Evolutionary conservation across 148 eudicot genomes (phyloP), one percentile per base, ranked within the genome.

Genomic region (Dysphania ambrosioides): DNA sequence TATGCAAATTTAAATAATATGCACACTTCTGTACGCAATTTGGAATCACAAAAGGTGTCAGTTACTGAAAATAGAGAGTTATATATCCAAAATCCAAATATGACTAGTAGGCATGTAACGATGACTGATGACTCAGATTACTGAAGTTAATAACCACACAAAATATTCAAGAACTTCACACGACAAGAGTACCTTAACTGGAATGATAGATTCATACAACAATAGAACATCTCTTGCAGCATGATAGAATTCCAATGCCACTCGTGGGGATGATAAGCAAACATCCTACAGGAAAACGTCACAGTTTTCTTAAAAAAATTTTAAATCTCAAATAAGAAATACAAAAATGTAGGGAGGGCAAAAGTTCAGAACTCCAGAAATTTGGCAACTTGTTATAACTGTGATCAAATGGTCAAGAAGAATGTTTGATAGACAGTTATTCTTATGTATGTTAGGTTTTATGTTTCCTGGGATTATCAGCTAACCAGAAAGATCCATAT

Each of bases 201-300:
- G 96, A 77, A 95, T 75, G 55, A 90, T 80, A 71, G 94, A 97
- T 85, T 90, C 97, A 77, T 92, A 95, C 70, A 95, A 92, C 71
- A 87, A 87, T 75, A 95, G 75, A 58, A 87, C 91, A 83, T 95
- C 93, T 82, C 99, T 88, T 70, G 92, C 94, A 78, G 97, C 91
- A 78, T 92, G 81, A 82, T 92, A 95, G 77, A 92, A 92, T 72
- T 92, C 94, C 86, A 88, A 72, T 23, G 91, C 94, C 79, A 90
- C 99, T 85, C 89, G 85, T 44, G 94, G 72, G 56, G 97, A 88
- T 59, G 95, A 92, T 77, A 95, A 82, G 78, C 99, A 95, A 65
- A 95, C 90, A 87, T 92, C 99, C 98, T 95, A 87, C 83, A 85
- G 56, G 62, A 35, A 68, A n/a, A n/a, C n/a, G n/a, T n/a, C n/a